Evolutionary conservation across 2,329 filamentous ascomycete genomes (phyloP), one percentile per base, ranked within the genome.

Genomic region (Grosmannia serpens): DNA sequence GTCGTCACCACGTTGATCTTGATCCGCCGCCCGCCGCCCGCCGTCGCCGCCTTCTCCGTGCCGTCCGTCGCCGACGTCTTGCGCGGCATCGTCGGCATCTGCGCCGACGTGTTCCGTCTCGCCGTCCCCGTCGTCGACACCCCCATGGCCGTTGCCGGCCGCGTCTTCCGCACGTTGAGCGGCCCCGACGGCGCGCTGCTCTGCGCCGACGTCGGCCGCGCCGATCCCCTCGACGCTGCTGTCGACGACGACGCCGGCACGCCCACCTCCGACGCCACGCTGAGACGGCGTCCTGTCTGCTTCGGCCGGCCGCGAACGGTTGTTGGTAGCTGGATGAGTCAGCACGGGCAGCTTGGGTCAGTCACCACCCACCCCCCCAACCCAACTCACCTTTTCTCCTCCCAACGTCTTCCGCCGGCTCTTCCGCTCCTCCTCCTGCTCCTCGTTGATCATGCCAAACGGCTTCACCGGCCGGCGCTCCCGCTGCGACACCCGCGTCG

Each of bases 401-500:
- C 77, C 79, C 51, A 86, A 79, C 0, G 85, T 89, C 62, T 76
- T 86, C 57, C 87, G 75, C 35, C 86, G 79, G 62, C 73, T 75
- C 63, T 74, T 75, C 10, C 58, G 72, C 33, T 74, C 73, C 6
- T 71, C 65, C 24, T 77, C 74, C 44, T 77, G 77, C 55, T 79
- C 78, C 15, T 80, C 77, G 2, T 78, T 76, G 1, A 26, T 47
- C 15, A 77, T 74, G 11, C 78, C 75, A n/a, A 76, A 73, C 4
- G 80, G 73, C 57, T 77, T 84, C 9, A 77, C 70, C 15, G 75
- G 74, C 67, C 86, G 90, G 61, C 89, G 82, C 59, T 86, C 84
- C 35, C 91, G 82, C 57, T 94, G 75, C 62, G 89, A 85, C 81
- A 87, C 88, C 59, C 87, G 79, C n/a, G 77, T 80, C 7, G 82